phyloP scores from a whole-genome alignment of 805 yeast species.

The Ogataea nakhonphanomensis region DNA sequence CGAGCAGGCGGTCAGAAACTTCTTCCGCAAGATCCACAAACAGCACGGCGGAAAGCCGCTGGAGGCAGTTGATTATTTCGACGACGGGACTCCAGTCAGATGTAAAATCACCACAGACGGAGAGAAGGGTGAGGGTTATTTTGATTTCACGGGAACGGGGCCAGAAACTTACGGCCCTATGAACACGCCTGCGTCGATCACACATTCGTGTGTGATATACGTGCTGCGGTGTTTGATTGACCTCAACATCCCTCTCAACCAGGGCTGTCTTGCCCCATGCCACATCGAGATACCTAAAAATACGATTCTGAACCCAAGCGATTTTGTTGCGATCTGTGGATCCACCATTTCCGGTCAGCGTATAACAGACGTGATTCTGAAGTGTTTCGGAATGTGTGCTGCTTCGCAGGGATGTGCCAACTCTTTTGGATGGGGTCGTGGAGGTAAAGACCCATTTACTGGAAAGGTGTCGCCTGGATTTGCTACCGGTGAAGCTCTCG shows the following conservation, averaged over 20 bases:
- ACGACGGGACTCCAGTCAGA: constrained; percentile 52
- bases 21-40: constrained; percentile 39
- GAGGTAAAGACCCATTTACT: constrained; percentile 36
- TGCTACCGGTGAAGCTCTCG: constrained; percentile 53
- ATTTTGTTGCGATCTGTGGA: constrained; percentile 51
- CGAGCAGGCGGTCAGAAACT: constrained; percentile 38
- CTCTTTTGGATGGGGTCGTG: constrained; percentile 55
- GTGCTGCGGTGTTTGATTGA: constrained; percentile 48
- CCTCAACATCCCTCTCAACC: constrained; percentile 52
- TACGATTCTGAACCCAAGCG: constrained; percentile 36
- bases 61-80: constrained; percentile 45
- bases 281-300: constrained; percentile 34
- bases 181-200: constrained; percentile 54
- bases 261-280: constrained; percentile 49
- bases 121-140: constrained; percentile 39
- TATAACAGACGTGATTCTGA: constrained; percentile 50
- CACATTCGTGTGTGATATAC: constrained; percentile 52
- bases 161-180: constrained; percentile 49
- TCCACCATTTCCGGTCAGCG: constrained; percentile 57
- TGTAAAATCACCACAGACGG: constrained; percentile 40
- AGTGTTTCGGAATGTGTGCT: constrained; percentile 53
- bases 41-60: constrained; percentile 30
- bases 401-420: constrained; percentile 60
- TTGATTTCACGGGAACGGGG: constrained; percentile 52
- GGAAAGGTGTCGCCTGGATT: constrained; percentile 44